These are phyloP conservation scores for Lonicera japonica DNA, from an alignment of 129 eudicot genomes.

Conservation along the genomic window DNA sequence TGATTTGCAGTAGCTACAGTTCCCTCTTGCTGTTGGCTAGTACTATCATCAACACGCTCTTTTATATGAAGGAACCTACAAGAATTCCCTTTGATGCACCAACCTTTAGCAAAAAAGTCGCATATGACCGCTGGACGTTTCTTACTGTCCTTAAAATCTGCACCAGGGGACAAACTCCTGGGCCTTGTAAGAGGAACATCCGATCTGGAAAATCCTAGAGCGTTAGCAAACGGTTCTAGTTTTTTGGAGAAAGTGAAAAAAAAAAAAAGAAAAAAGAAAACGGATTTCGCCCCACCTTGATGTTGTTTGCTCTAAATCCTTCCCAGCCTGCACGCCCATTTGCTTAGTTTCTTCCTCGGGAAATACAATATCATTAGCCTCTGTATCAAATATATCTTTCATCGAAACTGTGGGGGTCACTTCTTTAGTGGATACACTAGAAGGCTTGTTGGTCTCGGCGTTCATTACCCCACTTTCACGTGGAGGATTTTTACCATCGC, in stretches of 20 bases:
- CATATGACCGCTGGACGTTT: conserved; percentile 60
- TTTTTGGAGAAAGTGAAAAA: conserved; percentile 11
- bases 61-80: conserved; percentile 77
- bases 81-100: conserved; percentile 95
- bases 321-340: conserved; percentile 23
- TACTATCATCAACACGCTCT: conserved; percentile 15
- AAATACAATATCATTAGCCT: conserved; percentile 14
- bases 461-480: conserved; percentile 17
- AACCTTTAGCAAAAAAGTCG: conserved; percentile 76
- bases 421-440: conserved; percentile 10
- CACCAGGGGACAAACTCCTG: conserved; percentile 51
- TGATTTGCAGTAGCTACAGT: conserved; percentile 24
- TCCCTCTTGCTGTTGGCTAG: conserved; percentile 28
- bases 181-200: conserved; percentile 41
- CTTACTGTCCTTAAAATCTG: conserved; percentile 34
- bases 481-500: conserved; percentile 17
- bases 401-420: conserved; percentile 15
- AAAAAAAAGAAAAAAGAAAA: neutral
- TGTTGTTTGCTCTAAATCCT: conserved; percentile 27
- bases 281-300: conserved; percentile 38
- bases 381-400: conserved; percentile 8
- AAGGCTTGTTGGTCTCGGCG: conserved; percentile 21
- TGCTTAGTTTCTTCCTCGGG: conserved; percentile 23
- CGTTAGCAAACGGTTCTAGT: conserved; percentile 31
- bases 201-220: conserved; percentile 55